Evolutionary conservation across 2,329 filamentous ascomycete species (phyloP).

Genomic region (Hypoxylon sp.): DNA sequence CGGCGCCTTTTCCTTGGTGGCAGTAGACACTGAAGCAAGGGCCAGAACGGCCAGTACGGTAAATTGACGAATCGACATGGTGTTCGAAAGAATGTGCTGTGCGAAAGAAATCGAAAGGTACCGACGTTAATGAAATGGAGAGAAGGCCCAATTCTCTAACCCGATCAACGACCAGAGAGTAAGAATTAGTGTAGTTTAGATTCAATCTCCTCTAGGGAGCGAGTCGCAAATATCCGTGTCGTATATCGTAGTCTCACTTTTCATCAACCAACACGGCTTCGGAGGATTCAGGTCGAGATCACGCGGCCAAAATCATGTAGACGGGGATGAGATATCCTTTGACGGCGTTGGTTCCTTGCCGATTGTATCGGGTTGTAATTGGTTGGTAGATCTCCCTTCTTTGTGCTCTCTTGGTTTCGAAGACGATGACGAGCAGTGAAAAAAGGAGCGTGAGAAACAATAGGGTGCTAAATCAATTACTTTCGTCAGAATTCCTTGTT

Average conservation of each 20-base stretch:
- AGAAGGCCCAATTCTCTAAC: slow-evolving; percentile 43
- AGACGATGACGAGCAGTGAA: slow-evolving; percentile 23
- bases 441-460: slow-evolving; percentile 44
- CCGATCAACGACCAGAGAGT: slow-evolving; percentile 53
- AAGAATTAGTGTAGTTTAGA: slow-evolving; percentile 26
- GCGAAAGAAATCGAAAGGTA: slow-evolving; percentile 34
- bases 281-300: slow-evolving; percentile 10
- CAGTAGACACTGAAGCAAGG: slow-evolving; percentile 45
- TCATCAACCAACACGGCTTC: slow-evolving; percentile 33
- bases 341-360: slow-evolving; percentile 34
- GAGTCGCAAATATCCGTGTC: slow-evolving; percentile 25
- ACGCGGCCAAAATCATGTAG: slow-evolving; percentile 39
- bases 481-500: slow-evolving; percentile 40
- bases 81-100: slow-evolving; percentile 28
- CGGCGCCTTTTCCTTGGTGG: slow-evolving; percentile 56
- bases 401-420: slow-evolving; percentile 21
- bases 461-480: slow-evolving; percentile 41
- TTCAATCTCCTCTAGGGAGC: slow-evolving; percentile 40
- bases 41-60: slow-evolving; percentile 51
- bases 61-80: slow-evolving; percentile 51
- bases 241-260: slow-evolving; percentile 27
- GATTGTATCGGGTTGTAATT: slow-evolving; percentile 17
- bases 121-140: slow-evolving; percentile 26
- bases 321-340: slow-evolving; percentile 34
- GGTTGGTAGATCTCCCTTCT: slow-evolving; percentile 31